These are phyloP conservation scores for Acanthamoeba culbertsoni DNA, from an alignment of 208 protist genomes.

Conservation along the genomic window DNA sequence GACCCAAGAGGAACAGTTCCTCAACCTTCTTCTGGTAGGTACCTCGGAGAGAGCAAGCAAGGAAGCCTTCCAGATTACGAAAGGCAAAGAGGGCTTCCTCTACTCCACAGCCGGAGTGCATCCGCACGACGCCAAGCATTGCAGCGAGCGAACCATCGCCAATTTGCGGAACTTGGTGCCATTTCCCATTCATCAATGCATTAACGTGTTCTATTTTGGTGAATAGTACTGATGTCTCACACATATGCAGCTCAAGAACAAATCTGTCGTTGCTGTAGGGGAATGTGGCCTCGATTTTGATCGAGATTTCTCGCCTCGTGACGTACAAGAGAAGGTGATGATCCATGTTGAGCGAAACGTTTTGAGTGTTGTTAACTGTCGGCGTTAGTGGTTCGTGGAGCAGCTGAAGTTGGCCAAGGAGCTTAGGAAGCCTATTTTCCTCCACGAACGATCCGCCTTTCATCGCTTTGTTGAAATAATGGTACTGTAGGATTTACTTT, in stretches of 20 bases:
- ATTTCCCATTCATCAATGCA: background rate
- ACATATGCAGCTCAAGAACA: background rate
- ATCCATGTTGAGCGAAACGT: background rate
- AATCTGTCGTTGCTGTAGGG: conserved; percentile 12
- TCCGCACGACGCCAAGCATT: conserved; percentile 61
- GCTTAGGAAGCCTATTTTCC: background rate
- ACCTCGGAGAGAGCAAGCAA: background rate
- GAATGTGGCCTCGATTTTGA: conserved; percentile 63
- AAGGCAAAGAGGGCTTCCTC: background rate
- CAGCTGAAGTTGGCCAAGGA: conserved; percentile 54
- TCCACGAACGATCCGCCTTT: conserved; percentile 16
- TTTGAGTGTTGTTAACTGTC: no score
- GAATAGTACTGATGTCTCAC: background rate
- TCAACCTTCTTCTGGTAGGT: background rate
- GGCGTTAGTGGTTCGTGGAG: conserved; percentile 46
- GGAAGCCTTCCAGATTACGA: background rate
- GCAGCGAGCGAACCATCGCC: background rate
- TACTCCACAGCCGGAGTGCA: conserved; percentile 59
- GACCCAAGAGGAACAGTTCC: background rate
- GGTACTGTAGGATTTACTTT: no score
- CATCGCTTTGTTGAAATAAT: background rate
- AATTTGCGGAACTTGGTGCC: background rate
- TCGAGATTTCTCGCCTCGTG: conserved; percentile 39
- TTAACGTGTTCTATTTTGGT: background rate
- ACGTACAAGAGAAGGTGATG: conserved; percentile 33